These are phyloP conservation scores for Geosmithia putterillii DNA, from an alignment of 2,329 filamentous ascomycete genomes.

Conservation along the genomic window DNA sequence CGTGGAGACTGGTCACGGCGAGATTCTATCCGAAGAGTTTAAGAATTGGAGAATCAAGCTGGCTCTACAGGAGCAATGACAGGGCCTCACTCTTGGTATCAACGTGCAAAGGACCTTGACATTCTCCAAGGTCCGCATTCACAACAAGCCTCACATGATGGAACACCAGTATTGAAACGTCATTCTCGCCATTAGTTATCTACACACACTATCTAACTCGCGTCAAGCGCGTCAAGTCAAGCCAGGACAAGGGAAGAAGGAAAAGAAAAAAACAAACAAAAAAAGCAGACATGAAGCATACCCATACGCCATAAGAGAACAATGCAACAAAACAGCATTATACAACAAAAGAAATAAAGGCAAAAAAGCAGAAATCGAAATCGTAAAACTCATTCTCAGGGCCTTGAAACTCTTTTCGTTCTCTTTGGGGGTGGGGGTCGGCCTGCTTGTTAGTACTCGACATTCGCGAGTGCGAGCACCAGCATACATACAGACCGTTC, in stretches of 20 bases:
- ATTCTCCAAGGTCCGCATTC: not conserved
- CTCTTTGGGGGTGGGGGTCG: no score
- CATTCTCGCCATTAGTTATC: constrained; percentile 1
- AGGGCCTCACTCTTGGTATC: not conserved
- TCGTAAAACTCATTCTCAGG: not conserved
- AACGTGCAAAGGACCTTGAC: not conserved
- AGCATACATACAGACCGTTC: not conserved
- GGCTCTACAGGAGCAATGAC: constrained; percentile 13
- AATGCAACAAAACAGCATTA: no score
- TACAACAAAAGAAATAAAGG: not conserved
- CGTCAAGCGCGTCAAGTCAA: not conserved
- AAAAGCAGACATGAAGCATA: not conserved
- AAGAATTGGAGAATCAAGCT: constrained; percentile 59
- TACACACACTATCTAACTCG: not conserved
- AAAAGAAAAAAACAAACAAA: not conserved
- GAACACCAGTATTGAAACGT: no score
- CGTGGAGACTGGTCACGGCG: constrained; percentile 62
- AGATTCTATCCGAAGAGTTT: constrained; percentile 67
- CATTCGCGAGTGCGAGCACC: no score
- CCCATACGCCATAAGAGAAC: not conserved
- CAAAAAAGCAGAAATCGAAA: not conserved
- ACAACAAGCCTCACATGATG: no score
- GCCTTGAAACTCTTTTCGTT: no score
- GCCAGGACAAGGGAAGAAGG: no score
- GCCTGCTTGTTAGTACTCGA: no score